These are phyloP conservation scores for Chrysanthemum lavandulifolium DNA, from an alignment of 129 eudicot genomes.

Conservation along the genomic window DNA sequence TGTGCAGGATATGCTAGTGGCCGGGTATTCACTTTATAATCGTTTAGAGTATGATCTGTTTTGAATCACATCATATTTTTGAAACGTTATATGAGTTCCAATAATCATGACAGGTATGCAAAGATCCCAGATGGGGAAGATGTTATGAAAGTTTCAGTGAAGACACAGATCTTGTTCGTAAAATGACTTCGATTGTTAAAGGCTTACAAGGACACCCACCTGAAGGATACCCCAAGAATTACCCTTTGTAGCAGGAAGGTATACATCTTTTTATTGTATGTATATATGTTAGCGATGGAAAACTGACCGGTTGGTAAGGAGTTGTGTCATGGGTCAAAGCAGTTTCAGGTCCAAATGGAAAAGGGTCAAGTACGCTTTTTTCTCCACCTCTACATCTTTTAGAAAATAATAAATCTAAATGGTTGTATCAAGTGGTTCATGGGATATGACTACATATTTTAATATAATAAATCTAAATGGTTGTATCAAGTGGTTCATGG, in stretches of 20 bases:
- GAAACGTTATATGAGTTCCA: neutral
- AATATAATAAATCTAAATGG: neutral
- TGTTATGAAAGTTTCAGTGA: too few relatives aligned
- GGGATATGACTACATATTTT: neutral
- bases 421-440: too few relatives aligned
- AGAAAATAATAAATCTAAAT: too few relatives aligned
- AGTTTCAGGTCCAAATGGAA: too few relatives aligned
- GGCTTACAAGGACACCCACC: constrained; percentile 94
- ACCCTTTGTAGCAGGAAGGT: constrained; percentile 92
- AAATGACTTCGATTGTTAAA: constrained; percentile 72
- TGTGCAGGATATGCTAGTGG: neutral
- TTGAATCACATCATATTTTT: too few relatives aligned
- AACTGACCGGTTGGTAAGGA: too few relatives aligned
- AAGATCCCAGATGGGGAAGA: too few relatives aligned
- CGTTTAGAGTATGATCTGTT: neutral
- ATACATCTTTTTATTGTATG: neutral
- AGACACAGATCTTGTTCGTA: constrained; percentile 38
- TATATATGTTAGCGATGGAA: neutral
- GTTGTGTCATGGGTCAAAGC: too few relatives aligned
- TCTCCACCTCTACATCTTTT: too few relatives aligned
- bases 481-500: neutral
- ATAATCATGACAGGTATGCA: neutral
- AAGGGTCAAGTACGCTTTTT: too few relatives aligned
- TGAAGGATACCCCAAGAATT: constrained; percentile 53
- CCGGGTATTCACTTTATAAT: neutral